Base-by-base conservation (phyloP, 345 rosid genomes). In the Eutrema japonicum region DNA sequence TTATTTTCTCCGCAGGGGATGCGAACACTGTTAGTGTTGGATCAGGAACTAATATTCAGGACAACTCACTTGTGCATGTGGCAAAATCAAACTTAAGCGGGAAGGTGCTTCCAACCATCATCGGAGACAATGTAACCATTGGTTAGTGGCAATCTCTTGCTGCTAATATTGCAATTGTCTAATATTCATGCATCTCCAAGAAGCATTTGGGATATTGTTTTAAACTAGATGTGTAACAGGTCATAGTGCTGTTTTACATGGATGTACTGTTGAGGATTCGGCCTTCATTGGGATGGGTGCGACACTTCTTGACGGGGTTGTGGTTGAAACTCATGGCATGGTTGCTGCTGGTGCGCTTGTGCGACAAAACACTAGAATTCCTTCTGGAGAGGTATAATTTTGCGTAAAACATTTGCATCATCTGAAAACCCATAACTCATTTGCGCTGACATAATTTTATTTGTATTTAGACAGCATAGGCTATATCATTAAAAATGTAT, bases 261-360 rank as follows among this genome's bases (percentile, higher is more conserved):
- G 98, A 36, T 94, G 96, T 83, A 89, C 88, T 59, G 90, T 91
- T 69, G 97, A 91, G 84, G 93, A 94, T 73, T 95, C 91, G 74
- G 84, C 93, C 48, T 89, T 91, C 75, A 88, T 91, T 22, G 97
- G 98, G 16, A 91, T 89, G 97, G 95, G 98, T 37, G 97, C 97
- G 35, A 89, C 89, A 40, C 81, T 94, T 58, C 95, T 94, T 77
- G 97, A 94, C 43, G 97, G 96, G 48, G 97, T 80, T 48, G 89
- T 91, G 59, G 93, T 94, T 64, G 93, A 89, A 82, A 89, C 87
- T 82, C 86, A 91, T 84, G 89, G 79, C 30, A 88, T 94, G 93
- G 91, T 94, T 82, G 95, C 97, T 72, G 98, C 96, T 70, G 98
- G 98, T 75, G 87, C 98, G 56, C 98, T 94, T 77, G 98, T 91